Conservation (phyloP, 768 basidiomycete genomes). For the Porphyrellus cyaneotinctus region DNA sequence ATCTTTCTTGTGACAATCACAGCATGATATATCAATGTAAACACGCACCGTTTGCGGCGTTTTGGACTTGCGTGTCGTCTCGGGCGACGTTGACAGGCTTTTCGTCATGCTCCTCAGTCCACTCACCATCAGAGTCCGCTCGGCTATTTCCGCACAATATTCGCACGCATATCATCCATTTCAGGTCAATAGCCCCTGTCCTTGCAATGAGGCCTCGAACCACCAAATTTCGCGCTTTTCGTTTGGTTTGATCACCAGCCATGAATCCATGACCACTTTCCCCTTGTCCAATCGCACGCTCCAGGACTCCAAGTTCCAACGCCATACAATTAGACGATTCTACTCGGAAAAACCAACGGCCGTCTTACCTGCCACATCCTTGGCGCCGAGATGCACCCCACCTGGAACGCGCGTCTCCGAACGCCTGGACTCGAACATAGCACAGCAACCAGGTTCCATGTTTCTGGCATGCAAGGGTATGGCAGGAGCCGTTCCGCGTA, state of each 20-base stretch:
- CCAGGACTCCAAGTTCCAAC: no score
- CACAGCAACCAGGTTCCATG: slow-evolving; percentile 56
- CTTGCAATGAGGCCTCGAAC: no score
- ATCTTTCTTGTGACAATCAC: slow-evolving; percentile 5
- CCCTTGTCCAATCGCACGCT: no score
- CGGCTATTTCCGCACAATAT: slow-evolving; percentile 17
- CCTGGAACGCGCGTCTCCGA: slow-evolving; percentile 36
- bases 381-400: slow-evolving; percentile 26
- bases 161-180: slow-evolving; percentile 18
- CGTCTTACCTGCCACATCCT: slow-evolving; percentile 38
- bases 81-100: slow-evolving; percentile 38
- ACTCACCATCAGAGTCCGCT: slow-evolving; percentile 11
- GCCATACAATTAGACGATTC: slow-evolving; percentile 74
- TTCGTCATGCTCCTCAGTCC: slow-evolving; percentile 17
- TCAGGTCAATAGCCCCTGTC: slow-evolving; percentile 13
- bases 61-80: slow-evolving; percentile 39
- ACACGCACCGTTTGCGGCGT: slow-evolving; percentile 38
- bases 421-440: slow-evolving; percentile 72
- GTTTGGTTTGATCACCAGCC: slow-evolving; percentile 70
- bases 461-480: slow-evolving; percentile 44
- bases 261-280: no score
- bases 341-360: slow-evolving; percentile 39
- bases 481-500: slow-evolving; percentile 59
- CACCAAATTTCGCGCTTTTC: no score
- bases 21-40: neutral